These are phyloP conservation scores for Yarrowia bubula DNA, from an alignment of 805 yeast species.

Conservation along the genomic window DNA sequence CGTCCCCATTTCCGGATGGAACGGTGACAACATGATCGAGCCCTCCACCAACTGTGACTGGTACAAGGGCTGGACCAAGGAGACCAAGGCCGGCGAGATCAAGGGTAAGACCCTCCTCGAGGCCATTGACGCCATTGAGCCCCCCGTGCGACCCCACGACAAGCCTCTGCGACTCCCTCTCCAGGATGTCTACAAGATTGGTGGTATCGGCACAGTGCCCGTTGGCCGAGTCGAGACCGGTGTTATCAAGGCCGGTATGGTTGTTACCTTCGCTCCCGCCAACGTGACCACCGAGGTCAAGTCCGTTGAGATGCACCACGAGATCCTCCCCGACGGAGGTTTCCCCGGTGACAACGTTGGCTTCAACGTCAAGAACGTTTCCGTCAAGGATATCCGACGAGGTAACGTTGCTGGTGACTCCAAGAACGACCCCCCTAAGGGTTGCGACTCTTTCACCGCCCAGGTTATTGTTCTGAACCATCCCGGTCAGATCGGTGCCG, in stretches of 20 bases:
- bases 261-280: constrained; percentile 85
- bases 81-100: constrained; percentile 66
- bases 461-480: constrained; percentile 86
- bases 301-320: constrained; percentile 88
- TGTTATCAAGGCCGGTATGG: constrained; percentile 87
- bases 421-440: constrained; percentile 84
- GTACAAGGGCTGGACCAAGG: constrained; percentile 85
- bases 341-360: constrained; percentile 90
- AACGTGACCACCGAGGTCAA: constrained; percentile 88
- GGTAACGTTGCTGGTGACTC: constrained; percentile 93
- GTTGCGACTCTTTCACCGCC: constrained; percentile 75
- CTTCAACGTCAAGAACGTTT: constrained; percentile 86
- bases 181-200: constrained; percentile 90
- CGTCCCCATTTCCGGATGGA: constrained; percentile 91
- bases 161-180: constrained; percentile 87
- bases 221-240: constrained; percentile 95
- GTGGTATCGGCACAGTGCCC: constrained; percentile 90
- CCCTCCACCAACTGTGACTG: constrained; percentile 77
- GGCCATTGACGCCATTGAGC: constrained; percentile 81
- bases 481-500: constrained; percentile 88
- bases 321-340: constrained; percentile 66
- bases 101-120: constrained; percentile 81
- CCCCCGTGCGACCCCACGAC: constrained; percentile 77
- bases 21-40: constrained; percentile 93
- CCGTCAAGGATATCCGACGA: constrained; percentile 85